Percentiles rank a stretch among this genome's conserved stretches.
phyloP scores from a whole-genome alignment of 192 early-diverging fungal species.

The Backusella luteola region DNA sequence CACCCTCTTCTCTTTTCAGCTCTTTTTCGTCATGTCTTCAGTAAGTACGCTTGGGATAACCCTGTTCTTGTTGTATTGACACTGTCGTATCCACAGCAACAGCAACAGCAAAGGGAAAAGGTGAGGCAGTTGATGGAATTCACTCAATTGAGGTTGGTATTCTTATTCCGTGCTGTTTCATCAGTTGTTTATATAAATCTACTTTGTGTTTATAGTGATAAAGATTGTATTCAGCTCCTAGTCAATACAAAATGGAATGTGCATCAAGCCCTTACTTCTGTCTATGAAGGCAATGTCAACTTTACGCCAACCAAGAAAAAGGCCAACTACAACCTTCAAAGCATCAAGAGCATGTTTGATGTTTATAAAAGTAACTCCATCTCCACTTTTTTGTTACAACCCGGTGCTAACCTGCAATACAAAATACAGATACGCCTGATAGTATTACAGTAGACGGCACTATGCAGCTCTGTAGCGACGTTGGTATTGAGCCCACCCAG shows the following conservation, averaged over 20 bases:
- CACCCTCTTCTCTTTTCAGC: neutral
- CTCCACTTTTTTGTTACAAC: neutral
- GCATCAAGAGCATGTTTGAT: constrained; percentile 61
- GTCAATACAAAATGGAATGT: constrained; percentile 66
- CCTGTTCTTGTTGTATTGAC: neutral
- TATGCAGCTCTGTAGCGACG: constrained; percentile 62
- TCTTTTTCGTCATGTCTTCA: neutral
- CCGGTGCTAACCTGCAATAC: no score
- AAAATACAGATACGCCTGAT: constrained; percentile 54
- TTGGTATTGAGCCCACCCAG: constrained; percentile 72
- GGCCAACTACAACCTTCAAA: neutral
- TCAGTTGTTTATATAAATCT: neutral
- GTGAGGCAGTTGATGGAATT: neutral
- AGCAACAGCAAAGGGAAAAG: constrained; percentile 2
- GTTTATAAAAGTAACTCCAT: constrained; percentile 64
- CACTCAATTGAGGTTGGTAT: constrained; percentile 10
- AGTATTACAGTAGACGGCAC: constrained; percentile 73
- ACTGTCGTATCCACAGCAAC: neutral
- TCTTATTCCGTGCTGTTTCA: neutral
- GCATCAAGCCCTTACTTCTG: constrained; percentile 62
- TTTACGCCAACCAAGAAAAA: neutral
- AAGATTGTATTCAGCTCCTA: constrained; percentile 49
- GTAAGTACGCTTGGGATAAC: neutral
- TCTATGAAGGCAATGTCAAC: constrained; percentile 42
- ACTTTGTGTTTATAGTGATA: constrained; percentile 46